Evolutionary conservation across 2,329 filamentous ascomycete genomes (phyloP).

Genomic region (Trichoderma citrinoviride): DNA sequence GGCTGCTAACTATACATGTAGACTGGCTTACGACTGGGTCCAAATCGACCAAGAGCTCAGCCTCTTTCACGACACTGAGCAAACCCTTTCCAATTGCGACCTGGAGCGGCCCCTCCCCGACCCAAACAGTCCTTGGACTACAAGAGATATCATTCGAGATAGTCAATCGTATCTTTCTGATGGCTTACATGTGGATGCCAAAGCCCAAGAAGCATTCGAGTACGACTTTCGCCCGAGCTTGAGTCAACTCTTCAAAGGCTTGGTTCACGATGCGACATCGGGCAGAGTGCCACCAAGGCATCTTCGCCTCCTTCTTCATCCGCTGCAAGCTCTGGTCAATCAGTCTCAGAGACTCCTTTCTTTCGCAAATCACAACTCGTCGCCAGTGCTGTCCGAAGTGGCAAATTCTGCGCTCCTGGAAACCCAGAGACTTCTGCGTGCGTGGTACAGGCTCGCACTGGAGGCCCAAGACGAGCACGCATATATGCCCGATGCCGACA

Average conservation of each 20-base stretch:
- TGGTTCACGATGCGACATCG: background rate
- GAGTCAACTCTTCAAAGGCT: constrained; percentile 4
- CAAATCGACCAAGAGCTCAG: constrained; percentile 72
- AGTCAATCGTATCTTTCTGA: background rate
- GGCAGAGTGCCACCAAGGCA: background rate
- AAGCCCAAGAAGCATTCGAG: background rate
- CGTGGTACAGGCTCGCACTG: constrained; percentile 65
- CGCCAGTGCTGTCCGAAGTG: constrained; percentile 44
- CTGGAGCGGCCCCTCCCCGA: constrained; percentile 62
- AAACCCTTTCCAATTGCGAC: constrained; percentile 63
- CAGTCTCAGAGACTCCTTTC: background rate
- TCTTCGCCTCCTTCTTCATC: constrained; percentile 43
- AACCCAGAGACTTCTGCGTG: constrained; percentile 60
- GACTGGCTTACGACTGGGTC: constrained; percentile 72
- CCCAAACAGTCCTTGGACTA: constrained; percentile 59
- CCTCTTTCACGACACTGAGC: constrained; percentile 62
- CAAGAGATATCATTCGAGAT: background rate
- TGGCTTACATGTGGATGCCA: background rate
- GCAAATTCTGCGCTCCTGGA: constrained; percentile 57
- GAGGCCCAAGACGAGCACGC: background rate
- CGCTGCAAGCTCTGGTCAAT: constrained; percentile 56
- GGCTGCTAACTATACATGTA: constrained; percentile 30
- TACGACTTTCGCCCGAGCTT: background rate
- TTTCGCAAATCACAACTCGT: constrained; percentile 44
- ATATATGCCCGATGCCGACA: background rate